A percentile compares a stretch with the other conserved stretches of the same genome.
Evolutionary conservation across 768 basidiomycete genomes (phyloP).

Genomic region (Suillus bovinus): DNA sequence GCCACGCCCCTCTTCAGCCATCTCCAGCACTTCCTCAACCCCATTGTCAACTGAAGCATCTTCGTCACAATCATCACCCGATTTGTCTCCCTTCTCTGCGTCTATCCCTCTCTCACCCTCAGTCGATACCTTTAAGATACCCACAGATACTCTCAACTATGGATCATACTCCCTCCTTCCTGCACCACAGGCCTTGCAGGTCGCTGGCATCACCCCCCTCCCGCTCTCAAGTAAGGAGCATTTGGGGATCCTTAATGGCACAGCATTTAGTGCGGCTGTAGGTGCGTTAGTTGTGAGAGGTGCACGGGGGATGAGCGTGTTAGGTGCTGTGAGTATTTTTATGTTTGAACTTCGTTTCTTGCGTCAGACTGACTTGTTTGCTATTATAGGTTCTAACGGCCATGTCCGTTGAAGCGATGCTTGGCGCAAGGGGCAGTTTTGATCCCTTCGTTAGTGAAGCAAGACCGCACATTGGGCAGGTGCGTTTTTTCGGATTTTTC

Average conservation of each 20-base stretch:
- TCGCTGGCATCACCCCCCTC: slow-evolving; percentile 63
- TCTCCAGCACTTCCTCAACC: slow-evolving; percentile 6
- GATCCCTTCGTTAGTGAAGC: slow-evolving; percentile 75
- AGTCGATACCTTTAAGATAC: slow-evolving; percentile 39
- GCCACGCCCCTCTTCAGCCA: slow-evolving; percentile 9
- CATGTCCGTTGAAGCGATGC: slow-evolving; percentile 80
- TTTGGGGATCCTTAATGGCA: slow-evolving; percentile 81
- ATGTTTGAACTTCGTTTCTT: not conserved
- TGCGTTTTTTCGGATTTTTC: slow-evolving; percentile 19
- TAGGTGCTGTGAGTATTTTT: slow-evolving; percentile 39
- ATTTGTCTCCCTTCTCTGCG: slow-evolving; percentile 27
- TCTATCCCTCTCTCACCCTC: slow-evolving; percentile 45
- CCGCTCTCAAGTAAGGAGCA: slow-evolving; percentile 75
- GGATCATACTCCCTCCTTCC: slow-evolving; percentile 8
- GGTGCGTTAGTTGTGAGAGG: slow-evolving; percentile 73
- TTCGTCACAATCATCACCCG: not conserved
- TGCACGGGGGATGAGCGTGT: slow-evolving; percentile 63
- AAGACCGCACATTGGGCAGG: slow-evolving; percentile 85
- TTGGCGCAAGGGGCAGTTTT: slow-evolving; percentile 70
- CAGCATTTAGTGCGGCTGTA: slow-evolving; percentile 82
- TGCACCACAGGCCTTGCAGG: slow-evolving; percentile 52
- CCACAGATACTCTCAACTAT: not conserved
- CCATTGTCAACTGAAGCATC: slow-evolving; percentile 1
- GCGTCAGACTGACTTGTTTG: not conserved
- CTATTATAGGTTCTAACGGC: slow-evolving; percentile 66